Percentiles rank a stretch among this genome's conserved stretches.
Conservation (phyloP, 1,284 basidiomycete species). For the Trichosporon sp. region DNA sequence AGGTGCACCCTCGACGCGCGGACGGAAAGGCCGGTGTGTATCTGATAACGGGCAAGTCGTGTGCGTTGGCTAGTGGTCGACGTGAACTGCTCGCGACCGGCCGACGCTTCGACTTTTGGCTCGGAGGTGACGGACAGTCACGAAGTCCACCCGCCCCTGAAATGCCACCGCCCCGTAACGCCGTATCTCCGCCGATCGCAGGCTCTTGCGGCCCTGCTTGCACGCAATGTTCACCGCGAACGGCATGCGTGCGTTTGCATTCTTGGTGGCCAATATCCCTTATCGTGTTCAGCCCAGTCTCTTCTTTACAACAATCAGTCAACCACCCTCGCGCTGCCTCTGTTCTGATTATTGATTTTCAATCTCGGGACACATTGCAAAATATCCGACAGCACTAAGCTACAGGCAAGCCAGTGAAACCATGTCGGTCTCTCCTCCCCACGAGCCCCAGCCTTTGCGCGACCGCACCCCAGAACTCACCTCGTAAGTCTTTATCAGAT, state of each 20-base stretch:
- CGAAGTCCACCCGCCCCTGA: background rate
- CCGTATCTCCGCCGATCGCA: background rate
- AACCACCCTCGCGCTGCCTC: background rate
- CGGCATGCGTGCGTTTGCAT: background rate
- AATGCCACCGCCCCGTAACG: background rate
- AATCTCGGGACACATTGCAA: background rate
- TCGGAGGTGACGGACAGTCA: slow-evolving; percentile 1
- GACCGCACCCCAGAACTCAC: slow-evolving; percentile 45
- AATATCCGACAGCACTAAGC: background rate
- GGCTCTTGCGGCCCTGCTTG: background rate
- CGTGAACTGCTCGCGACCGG: background rate
- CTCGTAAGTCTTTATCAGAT: slow-evolving; percentile 25
- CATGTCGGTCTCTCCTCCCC: slow-evolving; percentile 37
- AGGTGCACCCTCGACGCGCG: background rate
- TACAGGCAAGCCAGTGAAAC: background rate
- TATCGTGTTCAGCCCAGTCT: background rate
- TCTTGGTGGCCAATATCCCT: background rate
- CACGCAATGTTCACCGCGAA: background rate
- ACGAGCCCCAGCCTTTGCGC: slow-evolving; percentile 15
- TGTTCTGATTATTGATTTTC: background rate
- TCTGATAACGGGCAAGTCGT: background rate
- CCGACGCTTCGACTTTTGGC: background rate
- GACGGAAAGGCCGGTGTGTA: background rate
- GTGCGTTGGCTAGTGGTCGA: background rate
- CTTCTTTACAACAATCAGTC: background rate